Base-by-base conservation (phyloP, 2,329 filamentous ascomycete species). In the Fusarium sp. region DNA sequence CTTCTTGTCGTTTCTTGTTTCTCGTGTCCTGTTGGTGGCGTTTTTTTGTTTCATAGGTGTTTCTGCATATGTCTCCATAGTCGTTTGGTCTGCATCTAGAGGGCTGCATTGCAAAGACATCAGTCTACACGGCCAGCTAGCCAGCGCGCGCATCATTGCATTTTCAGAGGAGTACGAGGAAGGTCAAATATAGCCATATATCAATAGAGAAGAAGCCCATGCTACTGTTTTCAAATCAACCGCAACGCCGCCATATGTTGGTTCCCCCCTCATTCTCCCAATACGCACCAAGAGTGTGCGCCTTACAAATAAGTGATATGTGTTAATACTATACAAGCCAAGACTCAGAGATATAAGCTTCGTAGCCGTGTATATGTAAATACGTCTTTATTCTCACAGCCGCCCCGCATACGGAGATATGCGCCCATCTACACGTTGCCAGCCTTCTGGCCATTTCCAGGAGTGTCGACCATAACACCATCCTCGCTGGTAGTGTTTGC, bases 391-490 rank as follows among this genome's bases (percentile, higher is more conserved):
- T 48, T 47, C 32, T 44, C 32, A 32, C 39, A 40, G 37, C 28
- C 37, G 24, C 19, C 24, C 32, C 47, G 35, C 28, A 24, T 33
- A 37, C 10, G 20, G 19, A 41, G 28, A 33, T 28, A 13, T 30
- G 22, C 41, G 26, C 40, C 43, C 44, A 5, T 47, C 57, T 54
- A 72, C 56, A 74, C 72, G 84, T 89, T 90, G 56, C 82, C 84
- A 40, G 56, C 65, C 82, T 89, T n/a, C 82, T 89, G 17, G 17
- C n/a, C 90, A 83, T 87, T 85, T 51, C 79, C 76, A n/a, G 82
- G 79, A 9, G 79, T 79, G 74, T 96, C 92, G 48, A 97, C 92
- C 67, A 96, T 81, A 24, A 97, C 92, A 19, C 89, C 88, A 76
- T 81, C 79, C 33, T 79, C 78, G 46, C 75, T 79, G 22, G 71